Conservation (phyloP, 2,329 filamentous ascomycete species). For the Diplodia seriata region DNA sequence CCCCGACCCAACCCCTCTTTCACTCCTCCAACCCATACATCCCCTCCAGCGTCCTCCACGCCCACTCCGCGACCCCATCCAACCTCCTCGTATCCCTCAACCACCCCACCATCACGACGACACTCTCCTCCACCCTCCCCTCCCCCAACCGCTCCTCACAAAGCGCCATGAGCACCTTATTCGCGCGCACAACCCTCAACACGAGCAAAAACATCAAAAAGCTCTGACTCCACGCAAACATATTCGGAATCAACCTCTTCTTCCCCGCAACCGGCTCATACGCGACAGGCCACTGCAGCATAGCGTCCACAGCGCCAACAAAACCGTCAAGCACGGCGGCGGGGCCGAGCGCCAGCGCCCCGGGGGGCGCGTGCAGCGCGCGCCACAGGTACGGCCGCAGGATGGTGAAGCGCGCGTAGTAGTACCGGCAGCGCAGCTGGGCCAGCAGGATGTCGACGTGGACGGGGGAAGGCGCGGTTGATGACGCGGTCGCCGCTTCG, state of each 20-base stretch:
- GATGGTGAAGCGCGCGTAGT: conserved; percentile 35
- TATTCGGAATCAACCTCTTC: conserved; percentile 65
- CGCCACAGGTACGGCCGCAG: conserved; percentile 34
- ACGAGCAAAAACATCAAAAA: conserved; percentile 60
- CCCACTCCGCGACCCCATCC: conserved; percentile 1
- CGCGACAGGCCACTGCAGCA: conserved; percentile 65
- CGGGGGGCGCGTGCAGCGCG: conserved; percentile 52
- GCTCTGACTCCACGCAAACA: conserved; percentile 69
- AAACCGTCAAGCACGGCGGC: not conserved
- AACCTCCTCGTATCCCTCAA: not conserved
- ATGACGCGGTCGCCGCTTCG: conserved; percentile 35
- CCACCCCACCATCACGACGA: not conserved
- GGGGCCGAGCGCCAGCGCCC: not conserved
- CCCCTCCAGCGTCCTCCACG: not conserved
- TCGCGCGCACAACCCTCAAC: not conserved
- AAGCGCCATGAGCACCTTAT: not conserved
- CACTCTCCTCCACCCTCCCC: not conserved
- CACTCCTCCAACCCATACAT: not conserved
- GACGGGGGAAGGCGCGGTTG: conserved; percentile 40
- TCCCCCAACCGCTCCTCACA: not conserved
- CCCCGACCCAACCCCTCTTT: no score
- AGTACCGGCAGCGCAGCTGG: conserved; percentile 36
- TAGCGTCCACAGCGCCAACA: conserved; percentile 55
- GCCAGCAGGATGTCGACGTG: conserved; percentile 37
- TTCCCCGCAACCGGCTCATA: conserved; percentile 63